A percentile compares a stretch with the other conserved stretches of the same genome.
These are phyloP conservation scores for Blastocystis sp. DNA, from an alignment of 352 stramenopile genomes.

Conservation along the genomic window DNA sequence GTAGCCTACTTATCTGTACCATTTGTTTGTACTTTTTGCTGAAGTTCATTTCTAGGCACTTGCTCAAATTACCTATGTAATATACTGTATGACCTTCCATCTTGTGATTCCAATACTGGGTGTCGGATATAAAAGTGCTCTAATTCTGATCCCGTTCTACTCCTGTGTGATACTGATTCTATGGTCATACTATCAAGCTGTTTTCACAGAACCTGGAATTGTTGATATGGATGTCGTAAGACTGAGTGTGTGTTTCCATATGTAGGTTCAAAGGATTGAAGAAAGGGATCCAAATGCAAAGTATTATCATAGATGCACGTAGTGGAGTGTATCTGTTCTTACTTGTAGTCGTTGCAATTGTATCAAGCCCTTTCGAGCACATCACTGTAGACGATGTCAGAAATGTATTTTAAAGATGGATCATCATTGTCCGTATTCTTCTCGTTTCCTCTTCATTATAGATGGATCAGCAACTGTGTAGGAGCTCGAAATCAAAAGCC, in stretches of 20 bases:
- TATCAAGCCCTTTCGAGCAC: constrained; percentile 65
- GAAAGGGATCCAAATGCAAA: background rate
- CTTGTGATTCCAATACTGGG: constrained; percentile 31
- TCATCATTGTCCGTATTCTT: constrained; percentile 65
- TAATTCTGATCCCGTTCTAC: constrained; percentile 40
- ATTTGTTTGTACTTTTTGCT: background rate
- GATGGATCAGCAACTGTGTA: constrained; percentile 62
- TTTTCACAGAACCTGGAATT: constrained; percentile 29
- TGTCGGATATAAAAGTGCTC: background rate
- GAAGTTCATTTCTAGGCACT: background rate
- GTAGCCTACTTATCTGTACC: constrained; percentile 39
- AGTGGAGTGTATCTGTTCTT: background rate
- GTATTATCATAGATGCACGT: constrained; percentile 24
- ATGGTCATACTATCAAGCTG: constrained; percentile 8
- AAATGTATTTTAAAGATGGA: constrained; percentile 66
- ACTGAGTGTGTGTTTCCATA: background rate
- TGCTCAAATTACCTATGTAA: constrained; percentile 43
- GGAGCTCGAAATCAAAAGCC: constrained; percentile 54
- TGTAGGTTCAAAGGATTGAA: constrained; percentile 11
- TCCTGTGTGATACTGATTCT: constrained; percentile 15
- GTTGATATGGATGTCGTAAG: constrained; percentile 8
- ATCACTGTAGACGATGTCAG: constrained; percentile 66
- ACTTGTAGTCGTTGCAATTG: constrained; percentile 63
- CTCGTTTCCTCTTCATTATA: background rate
- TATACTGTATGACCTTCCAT: constrained; percentile 53